Base-by-base conservation (phyloP, 148 eudicot species). In the Rhododendron henanense region DNA sequence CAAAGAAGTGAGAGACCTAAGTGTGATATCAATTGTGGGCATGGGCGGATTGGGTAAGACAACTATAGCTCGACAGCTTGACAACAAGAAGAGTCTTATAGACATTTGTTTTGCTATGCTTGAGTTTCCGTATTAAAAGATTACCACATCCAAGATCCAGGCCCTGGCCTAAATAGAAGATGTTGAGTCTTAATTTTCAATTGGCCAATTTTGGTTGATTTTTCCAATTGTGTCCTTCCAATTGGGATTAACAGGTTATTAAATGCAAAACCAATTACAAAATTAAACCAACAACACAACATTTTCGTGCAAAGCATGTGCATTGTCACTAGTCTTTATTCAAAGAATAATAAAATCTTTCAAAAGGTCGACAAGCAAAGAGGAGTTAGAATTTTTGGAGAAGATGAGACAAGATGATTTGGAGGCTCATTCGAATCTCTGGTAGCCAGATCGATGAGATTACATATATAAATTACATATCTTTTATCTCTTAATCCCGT, bases 401-500 rank as follows among this genome's bases (percentile, higher is more conserved):
- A 35, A 44, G 81, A 75, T 84, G 86, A 35, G 35, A 35, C 73
- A 50, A 41, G 73, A 16, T 7, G 69, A 84, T 25, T 51, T 84
- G 73, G 71, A 50, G 48, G 48, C 31, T 1, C 7, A 76, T 28
- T 44, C 44, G 44, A 41, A 41, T 41, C 44, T 41, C 7, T 41
- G 6, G 44, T 5, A 41, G 6, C 44, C 6, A 41, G 1, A 41
- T 41, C 44, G 50, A 47, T 47, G 50, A 47, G 11, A 47, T 47
- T 47, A 41, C 6, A 5, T 39, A 4, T 39, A 39, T 47, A 47
- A 9, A 6, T 6, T 6, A 1, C 11, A 47, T 47, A 47, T 47
- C 50, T 47, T 47, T 47, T 47, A 8, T 7, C 50, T 47, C 50
- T 47, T 9, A 47, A 10, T 47, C 50, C 11, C 50, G 11, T 47